A percentile compares a stretch with the other conserved stretches of the same genome.
These are phyloP conservation scores for Penicillium aurantiogriseum DNA, from an alignment of 2,329 filamentous ascomycete genomes.

Conservation along the genomic window DNA sequence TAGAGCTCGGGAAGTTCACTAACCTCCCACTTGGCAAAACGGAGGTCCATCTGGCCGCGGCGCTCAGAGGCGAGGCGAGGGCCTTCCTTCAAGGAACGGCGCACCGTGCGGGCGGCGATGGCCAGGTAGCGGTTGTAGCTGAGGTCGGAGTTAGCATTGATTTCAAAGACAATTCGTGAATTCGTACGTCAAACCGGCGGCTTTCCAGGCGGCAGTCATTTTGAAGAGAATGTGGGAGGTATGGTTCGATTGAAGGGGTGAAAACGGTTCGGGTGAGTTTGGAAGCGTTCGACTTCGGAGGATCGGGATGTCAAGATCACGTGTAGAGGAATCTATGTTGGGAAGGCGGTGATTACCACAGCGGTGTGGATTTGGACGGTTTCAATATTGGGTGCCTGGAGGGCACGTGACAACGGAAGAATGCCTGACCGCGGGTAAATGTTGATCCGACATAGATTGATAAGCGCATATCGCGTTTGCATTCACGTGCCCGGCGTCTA, in stretches of 20 bases:
- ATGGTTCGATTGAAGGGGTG: slow-evolving; percentile 31
- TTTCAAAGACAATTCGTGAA: slow-evolving; percentile 7
- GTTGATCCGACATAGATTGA: neutral
- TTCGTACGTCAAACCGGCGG: slow-evolving; percentile 90
- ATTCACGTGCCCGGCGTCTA: neutral
- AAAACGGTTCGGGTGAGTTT: slow-evolving; percentile 33
- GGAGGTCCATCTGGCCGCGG: slow-evolving; percentile 83
- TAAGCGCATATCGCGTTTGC: neutral
- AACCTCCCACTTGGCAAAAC: slow-evolving; percentile 95
- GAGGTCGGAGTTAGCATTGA: slow-evolving; percentile 35
- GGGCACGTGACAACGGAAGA: fast-evolving
- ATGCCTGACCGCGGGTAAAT: fast-evolving
- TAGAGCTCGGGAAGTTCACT: slow-evolving; percentile 14
- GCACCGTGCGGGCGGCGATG: slow-evolving; percentile 89
- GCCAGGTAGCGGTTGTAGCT: slow-evolving; percentile 99
- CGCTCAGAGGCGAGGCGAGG: slow-evolving; percentile 84
- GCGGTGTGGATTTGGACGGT: neutral
- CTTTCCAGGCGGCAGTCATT: slow-evolving; percentile 99
- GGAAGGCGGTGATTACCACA: neutral
- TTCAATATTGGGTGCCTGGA: neutral
- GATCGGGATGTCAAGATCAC: slow-evolving; percentile 24
- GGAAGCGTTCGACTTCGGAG: slow-evolving; percentile 36
- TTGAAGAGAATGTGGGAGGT: slow-evolving; percentile 48
- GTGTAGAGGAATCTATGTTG: neutral
- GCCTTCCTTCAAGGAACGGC: slow-evolving; percentile 95